These are phyloP conservation scores for Cercospora brassicicola DNA, from an alignment of 2,329 filamentous ascomycete genomes.

Conservation along the genomic window DNA sequence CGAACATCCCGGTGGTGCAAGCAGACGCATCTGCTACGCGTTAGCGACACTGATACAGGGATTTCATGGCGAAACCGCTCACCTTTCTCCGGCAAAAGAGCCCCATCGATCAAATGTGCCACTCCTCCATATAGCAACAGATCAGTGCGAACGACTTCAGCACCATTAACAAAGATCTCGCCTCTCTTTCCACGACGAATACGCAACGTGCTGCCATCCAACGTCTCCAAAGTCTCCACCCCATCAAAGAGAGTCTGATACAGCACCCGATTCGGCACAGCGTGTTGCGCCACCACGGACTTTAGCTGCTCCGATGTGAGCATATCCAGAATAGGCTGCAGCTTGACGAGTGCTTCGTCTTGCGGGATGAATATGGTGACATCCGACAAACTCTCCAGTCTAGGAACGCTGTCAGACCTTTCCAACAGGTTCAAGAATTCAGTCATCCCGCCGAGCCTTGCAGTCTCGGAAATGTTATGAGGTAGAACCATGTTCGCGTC, in stretches of 20 bases:
- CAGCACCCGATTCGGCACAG: conserved; percentile 20
- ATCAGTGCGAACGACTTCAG: conserved; percentile 20
- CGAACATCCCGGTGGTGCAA: neutral
- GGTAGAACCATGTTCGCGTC: conserved; percentile 25
- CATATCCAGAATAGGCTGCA: conserved; percentile 11
- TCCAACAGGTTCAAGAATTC: conserved; percentile 21
- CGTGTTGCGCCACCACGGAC: conserved; percentile 21
- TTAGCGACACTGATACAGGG: neutral
- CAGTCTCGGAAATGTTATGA: conserved; percentile 27
- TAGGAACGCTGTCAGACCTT: conserved; percentile 5
- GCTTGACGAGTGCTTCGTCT: conserved; percentile 17
- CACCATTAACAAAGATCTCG: conserved; percentile 18
- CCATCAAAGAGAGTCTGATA: conserved; percentile 13
- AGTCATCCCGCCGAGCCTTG: conserved; percentile 14
- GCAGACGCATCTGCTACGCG: neutral
- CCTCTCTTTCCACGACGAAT: conserved; percentile 12
- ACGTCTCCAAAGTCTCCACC: neutral
- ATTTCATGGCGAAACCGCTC: neutral
- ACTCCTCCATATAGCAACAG: conserved; percentile 27
- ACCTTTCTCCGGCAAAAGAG: conserved; percentile 5
- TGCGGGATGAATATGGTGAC: conserved; percentile 25
- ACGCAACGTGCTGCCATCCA: conserved; percentile 2
- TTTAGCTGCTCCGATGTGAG: conserved; percentile 18
- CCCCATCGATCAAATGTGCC: conserved; percentile 23
- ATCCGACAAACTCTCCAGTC: conserved; percentile 22